Base-by-base conservation (phyloP, 2,329 filamentous ascomycete genomes). In the Aureobasidium sp. region DNA sequence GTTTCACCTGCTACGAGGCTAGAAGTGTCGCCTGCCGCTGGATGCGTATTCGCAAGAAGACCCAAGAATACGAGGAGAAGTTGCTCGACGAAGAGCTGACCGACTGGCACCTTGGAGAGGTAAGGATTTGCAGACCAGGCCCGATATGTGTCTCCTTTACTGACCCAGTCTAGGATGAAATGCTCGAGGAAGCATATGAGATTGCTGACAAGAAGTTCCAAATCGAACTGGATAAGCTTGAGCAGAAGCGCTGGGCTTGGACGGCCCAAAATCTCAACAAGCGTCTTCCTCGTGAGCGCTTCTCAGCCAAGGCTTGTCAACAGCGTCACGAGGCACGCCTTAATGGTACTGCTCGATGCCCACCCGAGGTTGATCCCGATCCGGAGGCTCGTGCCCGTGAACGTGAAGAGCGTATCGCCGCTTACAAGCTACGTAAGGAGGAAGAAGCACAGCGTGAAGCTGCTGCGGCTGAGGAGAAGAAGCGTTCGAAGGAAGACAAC, bases 101-200 rank as follows among this genome's bases (percentile, higher is more conserved):
- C 54, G 78, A 79, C 66, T 82, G 80, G 80, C 73, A 78, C 56
- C 70, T 74, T 14, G 75, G 74, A 19, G 80, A 82, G 68, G 79
- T 80, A 69, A 66, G 72, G 63, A 22, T 49, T 40, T 27, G 60
- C 33, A 42, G 53, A 67, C 45, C 9, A 33, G 7, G 7, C 12
- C n/a, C 17, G 6, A 3, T 17, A 42, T n/a, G 22, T 19, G 15
- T 22, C 31, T 24, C 5, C 8, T 19, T 50, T 45, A n/a, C 61
- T 63, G 39, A 68, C 56, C 63, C 7, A 42, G 17, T 7, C 5
- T 66, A 81, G 78, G 79, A 81, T 63, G 71, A 75, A 22, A 68
- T 71, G n/a, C 74, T 81, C 19, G 62, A 74, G 11, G 67, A 74
- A 54, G 74, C 76, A 15, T 71, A 75, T 60, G 67, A 72, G 2